These are phyloP conservation scores for Colletotrichum sp. DNA, from an alignment of 2,329 filamentous ascomycete genomes.

Conservation along the genomic window DNA sequence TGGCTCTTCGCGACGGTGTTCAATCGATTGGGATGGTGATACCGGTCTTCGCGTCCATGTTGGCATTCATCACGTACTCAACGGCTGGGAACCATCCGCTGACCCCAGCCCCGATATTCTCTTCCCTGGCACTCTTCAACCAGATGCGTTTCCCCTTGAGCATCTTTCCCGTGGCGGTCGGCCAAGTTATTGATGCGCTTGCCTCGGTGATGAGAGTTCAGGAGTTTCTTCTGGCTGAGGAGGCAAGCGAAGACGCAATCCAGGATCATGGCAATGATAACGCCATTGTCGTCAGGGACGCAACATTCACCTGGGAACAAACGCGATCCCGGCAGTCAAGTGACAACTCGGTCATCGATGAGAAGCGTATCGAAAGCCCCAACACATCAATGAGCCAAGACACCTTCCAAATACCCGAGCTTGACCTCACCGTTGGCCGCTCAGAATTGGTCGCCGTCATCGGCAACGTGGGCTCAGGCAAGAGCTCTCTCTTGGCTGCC, in stretches of 20 bases:
- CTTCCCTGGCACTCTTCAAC: constrained; percentile 92
- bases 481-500: constrained; percentile 85
- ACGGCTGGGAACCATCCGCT: constrained; percentile 66
- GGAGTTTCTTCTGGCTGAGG: constrained; percentile 85
- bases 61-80: constrained; percentile 86
- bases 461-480: constrained; percentile 84
- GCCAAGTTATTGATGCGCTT: constrained; percentile 87
- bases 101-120: constrained; percentile 81
- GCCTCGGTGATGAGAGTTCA: constrained; percentile 84
- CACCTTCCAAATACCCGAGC: constrained; percentile 73
- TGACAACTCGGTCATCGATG: constrained; percentile 48
- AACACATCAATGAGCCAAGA: constrained; percentile 34
- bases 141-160: constrained; percentile 88
- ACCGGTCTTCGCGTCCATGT: constrained; percentile 92
- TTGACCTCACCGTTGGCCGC: constrained; percentile 71
- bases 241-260: constrained; percentile 75
- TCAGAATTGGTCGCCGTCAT: constrained; percentile 84
- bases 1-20: constrained; percentile 84
- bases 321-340: constrained; percentile 30
- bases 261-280: constrained; percentile 61
- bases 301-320: constrained; percentile 87
- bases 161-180: constrained; percentile 83
- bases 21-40: constrained; percentile 83
- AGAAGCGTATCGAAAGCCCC: constrained; percentile 33
- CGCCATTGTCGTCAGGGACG: constrained; percentile 73